phyloP scores from a whole-genome alignment of 768 basidiomycete species.

The Tylopilus sp. region DNA sequence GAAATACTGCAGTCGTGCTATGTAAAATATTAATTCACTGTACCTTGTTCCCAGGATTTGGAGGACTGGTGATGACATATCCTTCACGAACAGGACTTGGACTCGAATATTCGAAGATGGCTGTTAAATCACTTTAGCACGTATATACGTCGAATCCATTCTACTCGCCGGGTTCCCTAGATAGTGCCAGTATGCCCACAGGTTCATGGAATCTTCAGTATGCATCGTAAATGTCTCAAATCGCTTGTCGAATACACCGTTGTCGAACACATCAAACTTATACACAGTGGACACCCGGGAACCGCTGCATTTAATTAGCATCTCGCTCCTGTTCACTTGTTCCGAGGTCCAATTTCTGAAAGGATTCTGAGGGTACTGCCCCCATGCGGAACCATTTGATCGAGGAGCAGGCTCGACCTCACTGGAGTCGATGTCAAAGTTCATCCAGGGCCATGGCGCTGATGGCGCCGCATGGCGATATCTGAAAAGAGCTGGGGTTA shows the following conservation, averaged over 20 bases:
- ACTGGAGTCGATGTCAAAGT: conserved; percentile 21
- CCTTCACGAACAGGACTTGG: conserved; percentile 39
- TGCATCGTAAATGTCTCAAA: conserved; percentile 10
- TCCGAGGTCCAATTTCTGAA: conserved; percentile 53
- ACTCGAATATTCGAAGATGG: conserved; percentile 26
- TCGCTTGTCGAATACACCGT: conserved; percentile 18
- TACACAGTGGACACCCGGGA: conserved; percentile 17
- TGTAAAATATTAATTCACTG: neutral
- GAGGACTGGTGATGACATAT: conserved; percentile 33
- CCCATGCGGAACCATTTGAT: conserved; percentile 22
- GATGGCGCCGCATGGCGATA: conserved; percentile 37
- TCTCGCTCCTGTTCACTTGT: conserved; percentile 38
- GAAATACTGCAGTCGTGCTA: neutral
- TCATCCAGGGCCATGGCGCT: conserved; percentile 40
- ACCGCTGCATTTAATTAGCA: conserved; percentile 23
- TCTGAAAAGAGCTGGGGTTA: conserved; percentile 3
- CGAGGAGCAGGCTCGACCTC: neutral
- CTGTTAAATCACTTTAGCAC: conserved; percentile 15
- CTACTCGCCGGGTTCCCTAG: conserved; percentile 25
- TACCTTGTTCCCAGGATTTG: conserved; percentile 41
- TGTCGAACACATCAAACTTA: conserved; percentile 14
- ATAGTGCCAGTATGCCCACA: conserved; percentile 29
- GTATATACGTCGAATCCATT: neutral
- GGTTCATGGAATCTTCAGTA: conserved; percentile 8
- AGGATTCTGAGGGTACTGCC: conserved; percentile 44